A percentile compares a stretch with the other conserved stretches of the same genome.
Evolutionary conservation across 257 asterid species (phyloP).

Genomic region (Agastache rugosa): DNA sequence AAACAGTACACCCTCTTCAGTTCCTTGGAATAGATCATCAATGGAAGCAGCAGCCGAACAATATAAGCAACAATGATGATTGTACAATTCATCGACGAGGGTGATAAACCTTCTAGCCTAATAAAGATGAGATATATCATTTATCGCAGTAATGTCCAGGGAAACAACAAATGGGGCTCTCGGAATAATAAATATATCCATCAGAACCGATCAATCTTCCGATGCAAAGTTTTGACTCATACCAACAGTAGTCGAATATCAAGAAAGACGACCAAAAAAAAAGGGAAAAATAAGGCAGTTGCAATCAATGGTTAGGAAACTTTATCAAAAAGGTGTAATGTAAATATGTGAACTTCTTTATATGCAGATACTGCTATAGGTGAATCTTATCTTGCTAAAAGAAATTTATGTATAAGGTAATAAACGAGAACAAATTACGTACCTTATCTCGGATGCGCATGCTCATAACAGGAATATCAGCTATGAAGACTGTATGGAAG

Average conservation of each 20-base stretch:
- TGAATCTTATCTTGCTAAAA: no score
- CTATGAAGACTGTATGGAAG: constrained; percentile 85
- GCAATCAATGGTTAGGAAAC: no score
- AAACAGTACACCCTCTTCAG: constrained; percentile 88
- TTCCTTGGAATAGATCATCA: constrained; percentile 94
- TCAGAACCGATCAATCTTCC: not conserved
- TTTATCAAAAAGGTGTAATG: no score
- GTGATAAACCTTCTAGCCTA: constrained; percentile 99
- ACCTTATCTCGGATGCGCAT: constrained; percentile 99
- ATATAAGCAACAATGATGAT: constrained; percentile 85
- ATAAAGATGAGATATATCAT: constrained; percentile 18
- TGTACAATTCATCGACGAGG: constrained; percentile 93
- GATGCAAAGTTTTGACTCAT: not conserved
- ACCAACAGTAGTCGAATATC: not conserved
- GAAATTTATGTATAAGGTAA: not conserved
- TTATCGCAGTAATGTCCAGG: not conserved
- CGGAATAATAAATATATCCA: not conserved
- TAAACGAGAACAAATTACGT: constrained; percentile 52
- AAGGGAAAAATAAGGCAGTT: no score
- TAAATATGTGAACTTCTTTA: no score
- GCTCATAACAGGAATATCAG: constrained; percentile 91
- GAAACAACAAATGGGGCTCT: not conserved
- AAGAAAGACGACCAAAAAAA: not conserved
- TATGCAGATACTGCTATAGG: no score
- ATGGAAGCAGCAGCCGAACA: constrained; percentile 79